Base-by-base conservation (phyloP, 2,329 filamentous ascomycete species). In the Helotiales sp. region DNA sequence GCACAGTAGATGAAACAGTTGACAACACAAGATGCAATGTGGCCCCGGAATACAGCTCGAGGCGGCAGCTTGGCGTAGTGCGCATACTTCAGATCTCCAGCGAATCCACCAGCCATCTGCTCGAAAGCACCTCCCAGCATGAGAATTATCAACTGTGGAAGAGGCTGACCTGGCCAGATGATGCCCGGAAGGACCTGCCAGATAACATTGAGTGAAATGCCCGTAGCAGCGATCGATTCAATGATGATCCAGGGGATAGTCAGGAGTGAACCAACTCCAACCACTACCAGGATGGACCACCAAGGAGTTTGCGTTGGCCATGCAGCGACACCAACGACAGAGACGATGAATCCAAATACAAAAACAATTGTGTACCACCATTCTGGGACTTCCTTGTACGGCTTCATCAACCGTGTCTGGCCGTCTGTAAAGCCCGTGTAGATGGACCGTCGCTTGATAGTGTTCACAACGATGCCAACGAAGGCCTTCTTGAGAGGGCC, bases 381-480 rank as follows among this genome's bases (percentile, higher is more conserved):
- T 34, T 84, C 76, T 0, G 86, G 86, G 0, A 82, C 83, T 52
- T 84, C 78, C 69, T 82, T 81, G 75, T 87, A 89, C 60, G 81
- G 82, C 32, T 78, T 73, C 85, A 89, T 88, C 49, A 89, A 79
- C 66, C 82, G 81, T 34, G 78, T 76, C 69, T 86, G 85, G 2
- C 86, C 75, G 69, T 86, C 85, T 62, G 84, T 82, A 40, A 71
- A 82, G 79, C 3, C 84, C 69, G 64, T 66, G 61, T 69, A 71
- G 20, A 68, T 59, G 1, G 63, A 65, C 15, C 34, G 32, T n/a
- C 60, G 54, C 17, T 63, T 58, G 11, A 57, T 50, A 1, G 66
- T 69, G 40, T 57, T 57, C 32, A 61, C 45, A 50, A 65, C 34
- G 63, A 76, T 77, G 2, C 71, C 74, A 11, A 71, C 71, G 54